These are phyloP conservation scores for Geotrichum carabidarum DNA, from an alignment of 1,139 yeast species.

Conservation along the genomic window DNA sequence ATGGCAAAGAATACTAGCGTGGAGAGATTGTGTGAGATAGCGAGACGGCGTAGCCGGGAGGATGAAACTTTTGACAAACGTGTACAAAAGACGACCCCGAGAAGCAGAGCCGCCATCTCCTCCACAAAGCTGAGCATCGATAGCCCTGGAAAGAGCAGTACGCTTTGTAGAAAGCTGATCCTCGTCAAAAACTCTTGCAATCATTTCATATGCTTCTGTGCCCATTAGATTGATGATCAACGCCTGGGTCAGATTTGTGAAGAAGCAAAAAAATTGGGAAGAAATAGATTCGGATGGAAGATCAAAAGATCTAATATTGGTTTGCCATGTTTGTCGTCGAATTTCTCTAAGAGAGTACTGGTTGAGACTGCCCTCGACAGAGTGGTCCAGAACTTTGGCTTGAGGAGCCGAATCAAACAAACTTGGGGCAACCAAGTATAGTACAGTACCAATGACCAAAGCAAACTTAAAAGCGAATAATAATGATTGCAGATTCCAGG, in stretches of 20 bases:
- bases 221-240: slow-evolving; percentile 23
- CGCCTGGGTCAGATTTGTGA: slow-evolving; percentile 19
- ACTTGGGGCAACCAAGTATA: slow-evolving; percentile 29
- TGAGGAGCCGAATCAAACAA: slow-evolving; percentile 1
- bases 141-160: slow-evolving; percentile 30
- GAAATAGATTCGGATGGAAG: slow-evolving; percentile 21
- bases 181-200: slow-evolving; percentile 12
- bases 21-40: slow-evolving; percentile 35
- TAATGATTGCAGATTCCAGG: slow-evolving; percentile 20
- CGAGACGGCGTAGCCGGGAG: slow-evolving; percentile 31
- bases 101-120: slow-evolving; percentile 33
- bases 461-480: slow-evolving; percentile 26
- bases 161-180: slow-evolving; percentile 14
- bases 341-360: slow-evolving; percentile 14
- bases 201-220: slow-evolving; percentile 21
- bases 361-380: background rate
- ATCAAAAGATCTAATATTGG: slow-evolving; percentile 26
- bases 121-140: slow-evolving; percentile 40
- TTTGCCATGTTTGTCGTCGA: slow-evolving; percentile 30
- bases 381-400: slow-evolving; percentile 9
- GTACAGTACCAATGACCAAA: slow-evolving; percentile 32
- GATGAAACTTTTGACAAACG: slow-evolving; percentile 32
- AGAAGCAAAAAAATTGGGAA: slow-evolving; percentile 18
- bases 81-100: slow-evolving; percentile 28
- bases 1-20: slow-evolving; percentile 27